phyloP scores from a whole-genome alignment of 257 asterid species.

The Thymus quinquecostatus region DNA sequence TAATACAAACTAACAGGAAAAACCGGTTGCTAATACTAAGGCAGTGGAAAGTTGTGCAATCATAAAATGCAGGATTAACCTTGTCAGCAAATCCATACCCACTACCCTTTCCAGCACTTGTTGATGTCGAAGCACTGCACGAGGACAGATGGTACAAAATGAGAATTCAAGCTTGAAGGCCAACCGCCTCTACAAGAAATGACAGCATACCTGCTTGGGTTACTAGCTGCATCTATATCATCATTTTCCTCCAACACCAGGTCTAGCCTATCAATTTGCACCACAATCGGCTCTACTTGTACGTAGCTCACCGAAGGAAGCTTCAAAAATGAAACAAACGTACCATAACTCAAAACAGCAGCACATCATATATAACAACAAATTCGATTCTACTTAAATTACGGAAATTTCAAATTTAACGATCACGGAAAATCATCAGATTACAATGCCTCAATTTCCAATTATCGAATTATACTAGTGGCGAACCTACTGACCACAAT shows the following conservation, averaged over 20 bases:
- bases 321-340: conserved; percentile 49
- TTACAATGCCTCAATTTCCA: conserved; percentile 17
- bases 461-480: conserved; percentile 21
- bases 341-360: conserved; percentile 16
- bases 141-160: conserved; percentile 25
- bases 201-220: conserved; percentile 63
- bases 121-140: conserved; percentile 58
- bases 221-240: conserved; percentile 56
- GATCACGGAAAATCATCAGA: conserved; percentile 4
- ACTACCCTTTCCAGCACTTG: conserved; percentile 61
- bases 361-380: conserved; percentile 5
- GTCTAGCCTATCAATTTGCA: conserved; percentile 89
- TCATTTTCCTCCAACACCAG: conserved; percentile 94
- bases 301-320: conserved; percentile 95
- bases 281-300: conserved; percentile 89
- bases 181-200: conserved; percentile 18
- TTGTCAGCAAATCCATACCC: conserved; percentile 97
- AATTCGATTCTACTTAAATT: not conserved
- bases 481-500: conserved; percentile 66
- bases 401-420: conserved; percentile 3
- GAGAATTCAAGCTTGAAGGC: conserved; percentile 29
- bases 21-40: not conserved
- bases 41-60: conserved; percentile 21
- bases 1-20: not conserved
- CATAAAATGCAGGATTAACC: conserved; percentile 51